A percentile compares a stretch with the other conserved stretches of the same genome.
phyloP scores from a whole-genome alignment of 352 stramenopile species.

The Pythium scleroteichum region DNA sequence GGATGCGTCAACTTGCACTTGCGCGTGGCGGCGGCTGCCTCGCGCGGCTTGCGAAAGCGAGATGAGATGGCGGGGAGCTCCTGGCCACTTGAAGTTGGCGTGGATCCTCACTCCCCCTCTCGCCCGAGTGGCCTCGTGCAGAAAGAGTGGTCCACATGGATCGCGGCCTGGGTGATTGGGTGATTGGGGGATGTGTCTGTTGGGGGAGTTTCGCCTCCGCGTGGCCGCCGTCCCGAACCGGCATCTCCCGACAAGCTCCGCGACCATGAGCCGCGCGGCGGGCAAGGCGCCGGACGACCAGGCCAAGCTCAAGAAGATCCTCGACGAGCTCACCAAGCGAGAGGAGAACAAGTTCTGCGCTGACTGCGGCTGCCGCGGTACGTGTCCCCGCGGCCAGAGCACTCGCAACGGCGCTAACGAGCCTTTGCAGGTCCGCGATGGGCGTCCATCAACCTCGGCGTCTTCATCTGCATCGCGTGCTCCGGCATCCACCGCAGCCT shows the following conservation, averaged over 20 bases:
- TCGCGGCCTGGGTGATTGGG: constrained; percentile 23
- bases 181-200: constrained; percentile 21
- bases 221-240: constrained; percentile 24
- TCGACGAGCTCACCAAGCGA: constrained; percentile 89
- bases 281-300: constrained; percentile 67
- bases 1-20: constrained; percentile 20
- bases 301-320: constrained; percentile 86
- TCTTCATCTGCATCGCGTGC: constrained; percentile 95
- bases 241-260: neutral
- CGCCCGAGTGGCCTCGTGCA: neutral
- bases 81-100: constrained; percentile 23
- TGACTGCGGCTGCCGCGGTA: constrained; percentile 83
- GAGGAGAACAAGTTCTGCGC: constrained; percentile 92
- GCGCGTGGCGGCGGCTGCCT: neutral
- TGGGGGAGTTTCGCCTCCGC: constrained; percentile 29
- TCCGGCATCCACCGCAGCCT: constrained; percentile 93
- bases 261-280: constrained; percentile 55
- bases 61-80: neutral
- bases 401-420: too few relatives aligned
- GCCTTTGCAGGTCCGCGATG: constrained; percentile 70
- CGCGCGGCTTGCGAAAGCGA: neutral
- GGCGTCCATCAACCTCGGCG: constrained; percentile 93
- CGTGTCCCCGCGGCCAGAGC: constrained; percentile 6
- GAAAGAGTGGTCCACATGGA: constrained; percentile 17
- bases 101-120: neutral